Base-by-base conservation (phyloP, 2,329 filamentous ascomycete species). In the Fusarium begoniae region DNA sequence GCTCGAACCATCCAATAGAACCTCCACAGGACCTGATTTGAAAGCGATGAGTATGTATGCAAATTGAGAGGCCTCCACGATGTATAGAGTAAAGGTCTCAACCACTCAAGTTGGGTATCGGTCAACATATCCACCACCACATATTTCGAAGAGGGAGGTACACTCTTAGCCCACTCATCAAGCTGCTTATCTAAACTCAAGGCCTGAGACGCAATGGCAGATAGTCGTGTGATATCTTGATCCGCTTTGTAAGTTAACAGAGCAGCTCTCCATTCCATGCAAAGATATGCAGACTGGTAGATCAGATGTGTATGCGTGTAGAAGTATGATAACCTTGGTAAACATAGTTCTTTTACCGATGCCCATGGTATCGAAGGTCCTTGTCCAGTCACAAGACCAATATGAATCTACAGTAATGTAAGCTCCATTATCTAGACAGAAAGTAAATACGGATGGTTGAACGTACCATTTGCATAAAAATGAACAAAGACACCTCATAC, bases 391-490 rank as follows among this genome's bases (percentile, higher is more conserved):
- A 20, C 44, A 47, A 47, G 44, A 8, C 44, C 44, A 14, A 47
- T 28, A 28, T 47, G 44, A 5, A 28, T 47, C 44, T 47, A 20
- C 18, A 47, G 24, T 10, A 5, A 14, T 6, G 2, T 47, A 20
- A 47, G 24, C 12, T 6, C 5, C 4, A 28, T 14, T 20, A 6
- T 3, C 4, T 10, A 4, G 0, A 28, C 18, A 28, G 0, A 28
- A 28, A 10, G 12, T 7, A 20, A 14, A 47, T 10, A 26, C 24
- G 2, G 17, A 14, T 14, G 8, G 8, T 1, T 3, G 17, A 1
- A 45, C 11, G 24, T 20, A 45, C 43, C 44, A 47, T 47, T 47
- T 47, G 24, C 44, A 28, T 47, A 4, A 47, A 20, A 14, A 47
- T 47, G 13, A 47, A 3, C 3, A 47, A 20, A 47, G 24, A 47